phyloP scores from a whole-genome alignment of 1,284 basidiomycete species.

The Pseudozyma pruni region DNA sequence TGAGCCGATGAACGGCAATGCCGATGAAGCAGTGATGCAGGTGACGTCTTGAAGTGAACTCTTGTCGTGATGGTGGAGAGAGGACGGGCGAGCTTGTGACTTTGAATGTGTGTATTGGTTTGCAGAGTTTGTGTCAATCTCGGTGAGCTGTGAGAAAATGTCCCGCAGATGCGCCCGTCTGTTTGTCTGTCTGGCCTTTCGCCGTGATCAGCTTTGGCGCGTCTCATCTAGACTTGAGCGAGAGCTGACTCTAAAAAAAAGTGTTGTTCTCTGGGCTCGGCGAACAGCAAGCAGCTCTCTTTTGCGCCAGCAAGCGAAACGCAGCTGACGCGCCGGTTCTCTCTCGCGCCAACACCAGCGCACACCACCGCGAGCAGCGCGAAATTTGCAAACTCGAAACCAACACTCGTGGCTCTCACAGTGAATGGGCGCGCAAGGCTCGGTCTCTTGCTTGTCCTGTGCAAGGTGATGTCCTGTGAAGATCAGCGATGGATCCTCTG shows the following conservation, averaged over 20 bases:
- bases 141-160: too few species aligned
- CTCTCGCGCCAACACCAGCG: constrained; percentile 14
- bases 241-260: constrained; percentile 15
- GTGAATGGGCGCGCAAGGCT: too few species aligned
- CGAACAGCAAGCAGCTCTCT: neutral
- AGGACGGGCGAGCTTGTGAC: constrained; percentile 1
- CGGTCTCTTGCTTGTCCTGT: too few species aligned
- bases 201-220: constrained; percentile 14
- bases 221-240: too few species aligned
- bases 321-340: constrained; percentile 35
- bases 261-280: constrained; percentile 34
- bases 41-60: too few species aligned
- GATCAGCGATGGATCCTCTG: too few species aligned
- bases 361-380: neutral
- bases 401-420: constrained; percentile 6
- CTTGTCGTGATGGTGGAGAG: constrained; percentile 6
- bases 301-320: neutral
- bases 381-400: constrained; percentile 2
- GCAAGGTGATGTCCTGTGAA: too few species aligned
- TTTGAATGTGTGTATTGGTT: constrained; percentile 10
- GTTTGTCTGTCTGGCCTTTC: constrained; percentile 2
- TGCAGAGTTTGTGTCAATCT: neutral
- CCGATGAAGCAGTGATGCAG: too few species aligned
- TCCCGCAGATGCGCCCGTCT: neutral
- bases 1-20: too few species aligned